A percentile compares a stretch with the other conserved stretches of the same genome.
These are phyloP conservation scores for Lizonia empirigonia DNA, from an alignment of 2,329 filamentous ascomycete genomes.

Conservation along the genomic window DNA sequence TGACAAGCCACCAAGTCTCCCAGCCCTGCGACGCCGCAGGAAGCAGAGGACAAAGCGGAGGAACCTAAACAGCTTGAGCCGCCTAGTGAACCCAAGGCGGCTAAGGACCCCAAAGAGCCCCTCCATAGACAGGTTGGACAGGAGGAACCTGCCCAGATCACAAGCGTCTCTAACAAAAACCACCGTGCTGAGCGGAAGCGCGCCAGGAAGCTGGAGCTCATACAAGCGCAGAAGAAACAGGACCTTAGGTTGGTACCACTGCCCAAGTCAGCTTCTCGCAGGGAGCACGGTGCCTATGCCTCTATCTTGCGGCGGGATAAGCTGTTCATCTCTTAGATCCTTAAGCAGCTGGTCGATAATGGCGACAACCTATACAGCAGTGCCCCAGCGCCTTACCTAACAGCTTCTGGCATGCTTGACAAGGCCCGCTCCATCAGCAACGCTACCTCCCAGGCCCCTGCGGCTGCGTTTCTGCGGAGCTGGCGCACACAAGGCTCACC, in stretches of 20 bases:
- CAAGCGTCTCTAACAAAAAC: not conserved
- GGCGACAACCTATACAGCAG: not conserved
- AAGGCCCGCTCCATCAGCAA: not conserved
- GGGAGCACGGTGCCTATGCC: not conserved
- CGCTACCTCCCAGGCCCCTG: not conserved
- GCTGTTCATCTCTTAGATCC: not conserved
- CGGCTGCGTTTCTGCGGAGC: not conserved
- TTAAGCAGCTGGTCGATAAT: not conserved
- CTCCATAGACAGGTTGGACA: not conserved
- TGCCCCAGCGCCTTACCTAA: not conserved
- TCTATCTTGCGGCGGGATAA: not conserved
- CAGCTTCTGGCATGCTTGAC: not conserved
- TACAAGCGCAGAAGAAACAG: not conserved
- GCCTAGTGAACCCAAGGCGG: too few relatives aligned
- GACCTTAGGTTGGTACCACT: not conserved
- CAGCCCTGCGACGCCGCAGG: too few relatives aligned
- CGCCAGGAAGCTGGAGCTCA: not conserved
- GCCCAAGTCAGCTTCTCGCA: not conserved
- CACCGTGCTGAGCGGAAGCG: not conserved
- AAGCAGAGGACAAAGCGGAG: too few relatives aligned
- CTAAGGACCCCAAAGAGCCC: not conserved
- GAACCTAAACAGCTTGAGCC: too few relatives aligned
- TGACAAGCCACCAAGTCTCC: not conserved
- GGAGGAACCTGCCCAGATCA: not conserved
- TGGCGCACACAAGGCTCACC: not conserved